Conservation (phyloP, 768 basidiomycete genomes). For the Suillus subluteus region DNA sequence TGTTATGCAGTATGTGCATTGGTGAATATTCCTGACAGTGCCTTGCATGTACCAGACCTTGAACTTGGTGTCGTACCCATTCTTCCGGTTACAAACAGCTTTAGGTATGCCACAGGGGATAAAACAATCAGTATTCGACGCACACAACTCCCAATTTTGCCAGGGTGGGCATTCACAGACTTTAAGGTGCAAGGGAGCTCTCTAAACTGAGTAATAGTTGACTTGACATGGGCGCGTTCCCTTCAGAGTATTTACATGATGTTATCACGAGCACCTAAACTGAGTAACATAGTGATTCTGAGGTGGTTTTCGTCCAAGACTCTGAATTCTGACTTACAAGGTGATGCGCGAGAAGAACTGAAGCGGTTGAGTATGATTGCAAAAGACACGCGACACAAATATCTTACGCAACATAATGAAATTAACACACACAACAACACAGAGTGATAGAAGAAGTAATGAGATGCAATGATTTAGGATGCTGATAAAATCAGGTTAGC, state of each 20-base stretch:
- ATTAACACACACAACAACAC: too few relatives aligned
- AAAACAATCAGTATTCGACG: neutral
- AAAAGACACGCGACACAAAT: too few relatives aligned
- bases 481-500: too few relatives aligned
- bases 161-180: neutral
- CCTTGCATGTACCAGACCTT: neutral
- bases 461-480: too few relatives aligned
- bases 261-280: neutral
- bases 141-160: neutral
- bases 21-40: neutral
- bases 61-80: neutral
- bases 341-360: neutral
- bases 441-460: too few relatives aligned
- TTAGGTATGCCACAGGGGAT: neutral
- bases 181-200: neutral
- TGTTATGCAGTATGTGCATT: too few relatives aligned
- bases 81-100: fast-evolving
- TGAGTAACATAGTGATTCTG: fast-evolving
- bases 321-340: neutral
- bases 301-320: neutral
- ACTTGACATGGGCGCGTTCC: neutral
- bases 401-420: too few relatives aligned
- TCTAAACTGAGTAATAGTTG: neutral
- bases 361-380: too few relatives aligned
- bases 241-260: neutral